Evolutionary conservation across 2,329 filamentous ascomycete species (phyloP).

Genomic region (Chaetomiaceae sp.): DNA sequence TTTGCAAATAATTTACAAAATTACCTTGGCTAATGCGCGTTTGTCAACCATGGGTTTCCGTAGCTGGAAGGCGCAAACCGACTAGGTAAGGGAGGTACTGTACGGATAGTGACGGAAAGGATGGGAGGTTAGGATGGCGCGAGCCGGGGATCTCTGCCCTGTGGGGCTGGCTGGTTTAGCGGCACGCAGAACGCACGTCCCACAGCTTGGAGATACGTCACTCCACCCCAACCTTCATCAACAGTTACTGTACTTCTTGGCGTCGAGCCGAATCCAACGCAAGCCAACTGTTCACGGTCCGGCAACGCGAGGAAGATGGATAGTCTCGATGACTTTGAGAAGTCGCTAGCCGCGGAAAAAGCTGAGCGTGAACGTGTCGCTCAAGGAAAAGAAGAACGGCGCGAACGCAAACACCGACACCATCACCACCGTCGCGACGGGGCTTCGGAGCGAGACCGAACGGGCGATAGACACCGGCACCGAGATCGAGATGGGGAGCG

Average conservation of each 20-base stretch:
- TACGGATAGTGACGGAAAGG: too few species aligned
- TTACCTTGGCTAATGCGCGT: too few species aligned
- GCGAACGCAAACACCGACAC: constrained; percentile 30
- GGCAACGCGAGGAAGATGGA: constrained; percentile 19
- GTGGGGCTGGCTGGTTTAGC: neutral
- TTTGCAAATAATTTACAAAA: too few species aligned
- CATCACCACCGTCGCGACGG: constrained; percentile 32
- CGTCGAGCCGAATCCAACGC: neutral
- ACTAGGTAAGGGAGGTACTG: too few species aligned
- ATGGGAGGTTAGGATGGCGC: too few species aligned
- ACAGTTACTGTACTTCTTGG: constrained; percentile 3
- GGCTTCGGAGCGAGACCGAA: constrained; percentile 23
- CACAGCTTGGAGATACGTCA: constrained; percentile 8
- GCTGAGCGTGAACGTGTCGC: constrained; percentile 29
- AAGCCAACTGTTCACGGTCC: neutral
- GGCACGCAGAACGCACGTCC: neutral
- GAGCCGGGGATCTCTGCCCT: neutral
- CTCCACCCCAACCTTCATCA: neutral
- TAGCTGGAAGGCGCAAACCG: too few species aligned
- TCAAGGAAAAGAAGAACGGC: constrained; percentile 27
- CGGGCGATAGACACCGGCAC: constrained; percentile 22
- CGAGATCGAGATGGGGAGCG: constrained; percentile 27
- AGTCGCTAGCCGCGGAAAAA: constrained; percentile 36
- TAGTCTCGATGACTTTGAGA: constrained; percentile 37
- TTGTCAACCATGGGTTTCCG: too few species aligned